Evolutionary conservation across 345 rosid genomes (phyloP).

Genomic region (Moringa oleifera): DNA sequence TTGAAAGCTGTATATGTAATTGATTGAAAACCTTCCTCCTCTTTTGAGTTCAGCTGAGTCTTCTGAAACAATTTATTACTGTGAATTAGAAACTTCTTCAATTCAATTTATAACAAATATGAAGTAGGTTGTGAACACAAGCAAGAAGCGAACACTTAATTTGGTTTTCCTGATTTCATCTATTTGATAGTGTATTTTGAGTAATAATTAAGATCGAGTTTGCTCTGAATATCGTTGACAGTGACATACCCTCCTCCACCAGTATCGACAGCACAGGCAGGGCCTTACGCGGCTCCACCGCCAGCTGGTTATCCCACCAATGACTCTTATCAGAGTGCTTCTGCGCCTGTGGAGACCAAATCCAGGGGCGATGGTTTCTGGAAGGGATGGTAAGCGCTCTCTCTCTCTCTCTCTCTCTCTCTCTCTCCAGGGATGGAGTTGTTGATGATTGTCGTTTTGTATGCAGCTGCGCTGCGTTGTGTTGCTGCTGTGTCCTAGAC

Average conservation of each 20-base stretch:
- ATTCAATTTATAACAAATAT: no score
- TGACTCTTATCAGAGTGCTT: constrained; percentile 18
- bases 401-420: no score
- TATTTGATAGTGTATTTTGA: background rate
- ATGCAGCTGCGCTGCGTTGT: constrained; percentile 60
- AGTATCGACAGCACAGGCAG: background rate
- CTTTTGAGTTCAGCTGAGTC: no score
- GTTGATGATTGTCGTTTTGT: no score
- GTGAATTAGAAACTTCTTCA: no score
- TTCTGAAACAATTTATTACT: no score
- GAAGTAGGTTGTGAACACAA: no score
- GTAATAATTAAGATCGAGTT: background rate
- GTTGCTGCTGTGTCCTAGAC: constrained; percentile 71
- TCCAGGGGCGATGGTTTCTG: constrained; percentile 72
- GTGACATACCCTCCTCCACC: constrained; percentile 27
- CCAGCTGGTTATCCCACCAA: constrained; percentile 59
- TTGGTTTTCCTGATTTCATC: no score
- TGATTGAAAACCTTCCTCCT: no score
- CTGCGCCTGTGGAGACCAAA: constrained; percentile 38
- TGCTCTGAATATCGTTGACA: constrained; percentile 1
- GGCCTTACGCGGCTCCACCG: constrained; percentile 29
- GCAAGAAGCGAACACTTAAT: no score
- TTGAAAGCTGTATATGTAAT: no score
- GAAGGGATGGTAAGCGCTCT: constrained; percentile 77
- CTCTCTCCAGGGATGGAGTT: no score